Evolutionary conservation across 148 eudicot species (phyloP).

Genomic region (Tetragonia tetragonoides): DNA sequence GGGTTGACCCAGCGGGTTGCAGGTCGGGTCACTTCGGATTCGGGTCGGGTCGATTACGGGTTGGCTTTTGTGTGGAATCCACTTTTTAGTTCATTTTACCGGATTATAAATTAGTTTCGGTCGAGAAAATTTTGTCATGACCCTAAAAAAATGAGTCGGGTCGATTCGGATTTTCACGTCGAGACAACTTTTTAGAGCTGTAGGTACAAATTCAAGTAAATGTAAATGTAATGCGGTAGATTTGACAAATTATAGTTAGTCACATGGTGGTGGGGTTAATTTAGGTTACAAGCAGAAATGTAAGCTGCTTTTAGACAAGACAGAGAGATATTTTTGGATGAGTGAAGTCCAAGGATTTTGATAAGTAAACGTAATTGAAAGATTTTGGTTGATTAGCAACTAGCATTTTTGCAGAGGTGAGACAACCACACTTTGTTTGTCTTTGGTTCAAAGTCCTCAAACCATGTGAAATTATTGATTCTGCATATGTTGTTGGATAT

Average conservation of each 20-base stretch:
- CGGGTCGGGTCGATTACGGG: too few relatives aligned
- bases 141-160: too few relatives aligned
- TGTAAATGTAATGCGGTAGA: constrained; percentile 4
- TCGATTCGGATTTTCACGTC: too few relatives aligned
- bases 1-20: too few relatives aligned
- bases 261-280: constrained; percentile 44
- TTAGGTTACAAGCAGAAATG: constrained; percentile 17
- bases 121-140: too few relatives aligned
- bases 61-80: too few relatives aligned
- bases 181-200: too few relatives aligned
- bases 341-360: constrained; percentile 20
- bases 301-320: constrained; percentile 1
- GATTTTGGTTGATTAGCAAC: constrained; percentile 29
- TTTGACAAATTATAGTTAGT: constrained; percentile 28
- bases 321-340: neutral
- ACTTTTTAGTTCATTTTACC: too few relatives aligned
- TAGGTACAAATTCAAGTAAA: too few relatives aligned
- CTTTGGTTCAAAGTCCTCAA: neutral
- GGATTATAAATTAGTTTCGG: too few relatives aligned
- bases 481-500: constrained; percentile 7
- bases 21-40: too few relatives aligned
- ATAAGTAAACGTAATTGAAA: constrained; percentile 7
- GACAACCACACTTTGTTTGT: constrained; percentile 18
- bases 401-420: constrained; percentile 29
- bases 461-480: constrained; percentile 5